Evolutionary conservation across 768 basidiomycete species (phyloP).

Genomic region (Psilocybe tampanensis): DNA sequence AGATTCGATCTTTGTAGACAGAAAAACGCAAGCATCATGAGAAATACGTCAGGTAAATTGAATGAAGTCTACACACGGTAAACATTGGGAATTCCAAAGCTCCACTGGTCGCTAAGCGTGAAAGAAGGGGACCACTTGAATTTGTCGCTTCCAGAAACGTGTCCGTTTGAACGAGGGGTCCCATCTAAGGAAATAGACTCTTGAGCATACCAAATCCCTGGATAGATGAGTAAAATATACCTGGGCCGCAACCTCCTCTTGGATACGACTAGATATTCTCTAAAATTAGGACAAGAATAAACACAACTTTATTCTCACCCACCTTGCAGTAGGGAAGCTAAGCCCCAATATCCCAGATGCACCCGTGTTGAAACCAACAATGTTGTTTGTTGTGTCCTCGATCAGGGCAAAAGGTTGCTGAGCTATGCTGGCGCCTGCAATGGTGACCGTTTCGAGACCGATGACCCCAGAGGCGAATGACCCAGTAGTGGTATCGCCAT

Average conservation of each 20-base stretch:
- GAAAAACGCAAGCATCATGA: neutral
- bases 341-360: slow-evolving; percentile 69
- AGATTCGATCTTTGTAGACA: slow-evolving; percentile 39
- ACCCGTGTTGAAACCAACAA: slow-evolving; percentile 44
- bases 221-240: neutral
- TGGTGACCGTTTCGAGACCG: slow-evolving; percentile 51
- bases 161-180: slow-evolving; percentile 33
- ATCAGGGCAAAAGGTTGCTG: slow-evolving; percentile 60
- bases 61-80: slow-evolving; percentile 30
- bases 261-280: slow-evolving; percentile 16
- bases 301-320: neutral
- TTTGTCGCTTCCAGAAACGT: slow-evolving; percentile 36
- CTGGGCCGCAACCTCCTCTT: slow-evolving; percentile 11
- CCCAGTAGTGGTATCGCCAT: slow-evolving; percentile 71
- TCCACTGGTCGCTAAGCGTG: slow-evolving; percentile 46
- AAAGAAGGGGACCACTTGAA: slow-evolving; percentile 46
- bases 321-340: slow-evolving; percentile 71
- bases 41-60: neutral
- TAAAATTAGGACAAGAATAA: neutral
- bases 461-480: slow-evolving; percentile 61
- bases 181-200: slow-evolving; percentile 14
- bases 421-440: slow-evolving; percentile 53
- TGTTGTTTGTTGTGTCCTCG: slow-evolving; percentile 58
- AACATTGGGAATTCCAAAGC: slow-evolving; percentile 52
- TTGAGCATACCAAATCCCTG: neutral